Conservation (phyloP, 2,329 filamentous ascomycete genomes). For the Cercospora zeina region DNA sequence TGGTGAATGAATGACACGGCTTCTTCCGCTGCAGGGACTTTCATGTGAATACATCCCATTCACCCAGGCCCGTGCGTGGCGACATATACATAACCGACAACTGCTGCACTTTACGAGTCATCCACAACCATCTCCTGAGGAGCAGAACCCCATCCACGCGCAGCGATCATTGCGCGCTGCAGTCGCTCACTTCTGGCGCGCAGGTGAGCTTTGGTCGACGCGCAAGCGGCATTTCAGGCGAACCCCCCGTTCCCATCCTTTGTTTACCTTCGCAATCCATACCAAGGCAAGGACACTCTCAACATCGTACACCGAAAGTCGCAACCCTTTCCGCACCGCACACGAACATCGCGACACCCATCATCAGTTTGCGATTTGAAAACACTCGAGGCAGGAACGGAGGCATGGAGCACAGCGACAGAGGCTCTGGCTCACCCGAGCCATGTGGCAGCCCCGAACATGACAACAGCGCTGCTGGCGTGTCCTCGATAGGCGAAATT, state of each 20-base stretch:
- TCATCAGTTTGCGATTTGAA: background rate
- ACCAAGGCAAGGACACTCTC: background rate
- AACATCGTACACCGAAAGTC: background rate
- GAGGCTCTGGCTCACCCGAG: background rate
- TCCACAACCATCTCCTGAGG: background rate
- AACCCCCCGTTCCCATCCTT: background rate
- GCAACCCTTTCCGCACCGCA: background rate
- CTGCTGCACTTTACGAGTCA: background rate
- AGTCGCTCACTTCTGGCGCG: conserved; percentile 9
- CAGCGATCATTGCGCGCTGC: background rate
- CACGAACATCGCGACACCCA: background rate
- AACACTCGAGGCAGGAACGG: background rate
- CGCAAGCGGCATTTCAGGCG: background rate
- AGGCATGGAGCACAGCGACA: conserved; percentile 11
- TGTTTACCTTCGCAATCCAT: background rate
- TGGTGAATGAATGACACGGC: conserved; percentile 5
- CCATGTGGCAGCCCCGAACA: background rate
- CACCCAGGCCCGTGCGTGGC: background rate
- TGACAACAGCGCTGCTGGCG: background rate
- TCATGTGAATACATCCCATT: conserved; percentile 9
- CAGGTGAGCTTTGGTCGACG: conserved; percentile 13
- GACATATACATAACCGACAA: background rate
- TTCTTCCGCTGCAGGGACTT: background rate
- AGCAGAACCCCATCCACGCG: background rate
- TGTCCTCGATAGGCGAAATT: background rate